phyloP scores from a whole-genome alignment of 2,329 filamentous ascomycete species.

The Arthrinium phaeospermum region DNA sequence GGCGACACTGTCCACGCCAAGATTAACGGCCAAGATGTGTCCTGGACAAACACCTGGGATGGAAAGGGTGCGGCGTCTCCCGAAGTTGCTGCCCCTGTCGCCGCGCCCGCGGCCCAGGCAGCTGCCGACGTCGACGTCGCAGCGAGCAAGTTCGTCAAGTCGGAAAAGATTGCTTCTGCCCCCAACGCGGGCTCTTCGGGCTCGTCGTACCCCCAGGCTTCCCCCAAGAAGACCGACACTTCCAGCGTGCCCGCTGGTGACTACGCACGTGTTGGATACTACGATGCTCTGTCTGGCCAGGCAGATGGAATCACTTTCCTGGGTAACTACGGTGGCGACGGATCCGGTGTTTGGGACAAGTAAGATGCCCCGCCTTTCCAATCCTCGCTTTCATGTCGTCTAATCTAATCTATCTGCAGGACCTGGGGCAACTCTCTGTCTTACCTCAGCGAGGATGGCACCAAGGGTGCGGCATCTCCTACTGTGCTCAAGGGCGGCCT shows the following conservation, averaged over 20 bases:
- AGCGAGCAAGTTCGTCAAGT: conserved; percentile 22
- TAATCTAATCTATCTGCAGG: conserved; percentile 33
- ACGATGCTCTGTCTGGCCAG: conserved; percentile 47
- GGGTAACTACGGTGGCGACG: conserved; percentile 52
- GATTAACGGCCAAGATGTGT: conserved; percentile 62
- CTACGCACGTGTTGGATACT: conserved; percentile 52
- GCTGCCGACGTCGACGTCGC: conserved; percentile 12
- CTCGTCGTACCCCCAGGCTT: conserved; percentile 23
- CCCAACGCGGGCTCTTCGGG: conserved; percentile 26
- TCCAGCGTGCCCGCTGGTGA: conserved; percentile 33
- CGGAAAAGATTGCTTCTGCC: conserved; percentile 27
- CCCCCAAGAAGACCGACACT: conserved; percentile 22
- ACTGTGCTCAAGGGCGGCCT: conserved; percentile 46
- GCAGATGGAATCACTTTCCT: conserved; percentile 51
- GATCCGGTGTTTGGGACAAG: conserved; percentile 50
- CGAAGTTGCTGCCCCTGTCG: conserved; percentile 27
- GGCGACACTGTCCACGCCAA: conserved; percentile 59
- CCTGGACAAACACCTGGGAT: conserved; percentile 64
- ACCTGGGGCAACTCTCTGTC: conserved; percentile 52
- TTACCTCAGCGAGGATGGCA: conserved; percentile 51
- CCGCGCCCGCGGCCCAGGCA: conserved; percentile 21
- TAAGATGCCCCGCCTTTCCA: conserved; percentile 35
- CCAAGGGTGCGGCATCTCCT: conserved; percentile 44
- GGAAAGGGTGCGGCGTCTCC: conserved; percentile 35
- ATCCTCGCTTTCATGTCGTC: neutral